A percentile compares a stretch with the other conserved stretches of the same genome.
Conservation (phyloP, 306 rosid genomes). For the Ziziphus jujuba region DNA sequence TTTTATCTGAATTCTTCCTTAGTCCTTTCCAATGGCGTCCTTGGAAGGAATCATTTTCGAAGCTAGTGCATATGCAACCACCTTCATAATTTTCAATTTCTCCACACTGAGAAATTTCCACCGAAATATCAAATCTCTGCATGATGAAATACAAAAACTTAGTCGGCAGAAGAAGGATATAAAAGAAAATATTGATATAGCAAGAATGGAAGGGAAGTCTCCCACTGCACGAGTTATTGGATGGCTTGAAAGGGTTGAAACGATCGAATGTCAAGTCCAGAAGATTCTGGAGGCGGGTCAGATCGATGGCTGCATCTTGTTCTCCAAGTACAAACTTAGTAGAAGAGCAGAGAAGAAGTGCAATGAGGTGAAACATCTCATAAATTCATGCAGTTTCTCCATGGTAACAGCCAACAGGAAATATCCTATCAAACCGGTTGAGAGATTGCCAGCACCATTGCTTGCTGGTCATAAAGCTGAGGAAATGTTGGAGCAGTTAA, state of each 20-base stretch:
- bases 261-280: neutral
- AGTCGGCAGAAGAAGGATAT: neutral
- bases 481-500: constrained; percentile 5
- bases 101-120: constrained; percentile 9
- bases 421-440: neutral
- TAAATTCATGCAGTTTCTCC: neutral
- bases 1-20: no score
- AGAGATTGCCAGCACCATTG: constrained; percentile 20
- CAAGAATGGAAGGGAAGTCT: constrained; percentile 5
- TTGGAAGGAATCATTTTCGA: neutral
- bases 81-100: neutral
- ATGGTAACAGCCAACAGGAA: neutral
- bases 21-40: neutral
- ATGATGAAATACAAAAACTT: neutral
- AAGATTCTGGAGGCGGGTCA: constrained; percentile 6
- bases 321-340: constrained; percentile 10
- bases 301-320: constrained; percentile 1
- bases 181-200: neutral
- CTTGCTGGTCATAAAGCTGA: constrained; percentile 17
- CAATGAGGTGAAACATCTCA: neutral
- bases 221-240: neutral
- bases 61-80: neutral
- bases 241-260: constrained; percentile 17
- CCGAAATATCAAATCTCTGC: constrained; percentile 12
- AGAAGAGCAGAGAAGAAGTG: constrained; percentile 4